phyloP scores from a whole-genome alignment of 2,329 filamentous ascomycete species.

The Chaetomium globosum region DNA sequence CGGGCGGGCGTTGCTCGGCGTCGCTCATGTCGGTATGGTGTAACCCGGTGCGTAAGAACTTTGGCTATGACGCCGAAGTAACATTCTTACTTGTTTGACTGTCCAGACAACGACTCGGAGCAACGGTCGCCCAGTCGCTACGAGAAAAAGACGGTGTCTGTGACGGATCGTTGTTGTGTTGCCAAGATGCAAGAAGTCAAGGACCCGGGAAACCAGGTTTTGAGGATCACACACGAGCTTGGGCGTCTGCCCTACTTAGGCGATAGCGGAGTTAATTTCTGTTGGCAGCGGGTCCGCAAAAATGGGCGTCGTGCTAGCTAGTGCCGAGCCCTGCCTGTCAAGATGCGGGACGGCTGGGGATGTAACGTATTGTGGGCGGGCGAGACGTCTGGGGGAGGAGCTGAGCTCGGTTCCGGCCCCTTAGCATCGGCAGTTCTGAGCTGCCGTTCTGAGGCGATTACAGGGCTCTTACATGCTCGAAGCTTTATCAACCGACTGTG shows the following conservation, averaged over 20 bases:
- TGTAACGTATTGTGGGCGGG: conserved; percentile 17
- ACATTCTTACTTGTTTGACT: background rate
- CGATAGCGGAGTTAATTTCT: background rate
- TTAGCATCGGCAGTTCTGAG: conserved; percentile 24
- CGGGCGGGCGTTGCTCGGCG: conserved; percentile 8
- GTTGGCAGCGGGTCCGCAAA: background rate
- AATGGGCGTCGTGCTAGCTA: background rate
- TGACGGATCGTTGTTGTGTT: background rate
- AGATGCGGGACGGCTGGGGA: conserved; percentile 19
- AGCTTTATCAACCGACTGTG: background rate
- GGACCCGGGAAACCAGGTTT: background rate
- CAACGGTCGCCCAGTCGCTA: background rate
- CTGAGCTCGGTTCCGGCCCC: conserved; percentile 20
- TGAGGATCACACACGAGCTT: background rate
- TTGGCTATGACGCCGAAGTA: background rate
- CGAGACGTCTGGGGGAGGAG: conserved; percentile 18
- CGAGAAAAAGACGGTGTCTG: background rate
- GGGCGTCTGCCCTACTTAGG: background rate
- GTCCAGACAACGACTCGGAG: background rate
- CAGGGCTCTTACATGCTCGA: background rate
- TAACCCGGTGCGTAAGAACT: conserved; percentile 2
- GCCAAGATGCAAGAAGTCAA: background rate
- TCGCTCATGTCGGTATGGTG: conserved; percentile 23
- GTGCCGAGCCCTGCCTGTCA: background rate
- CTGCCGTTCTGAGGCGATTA: background rate